Conservation (phyloP, 331 rosid genomes). For the Pyrus hybrid region DNA sequence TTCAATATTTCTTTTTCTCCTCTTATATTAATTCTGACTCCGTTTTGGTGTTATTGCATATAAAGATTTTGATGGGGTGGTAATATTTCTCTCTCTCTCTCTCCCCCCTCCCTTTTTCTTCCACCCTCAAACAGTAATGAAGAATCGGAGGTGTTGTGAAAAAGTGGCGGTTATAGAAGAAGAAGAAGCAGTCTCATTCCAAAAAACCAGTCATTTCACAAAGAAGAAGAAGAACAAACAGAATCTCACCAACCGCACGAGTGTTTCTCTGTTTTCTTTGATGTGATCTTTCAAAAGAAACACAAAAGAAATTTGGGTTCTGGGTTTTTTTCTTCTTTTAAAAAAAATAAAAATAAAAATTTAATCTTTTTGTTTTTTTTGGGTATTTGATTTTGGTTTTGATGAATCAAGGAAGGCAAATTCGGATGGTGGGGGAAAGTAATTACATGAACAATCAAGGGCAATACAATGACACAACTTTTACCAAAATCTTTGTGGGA, state of each 20-base stretch:
- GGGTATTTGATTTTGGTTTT: not conserved
- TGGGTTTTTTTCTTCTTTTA: not conserved
- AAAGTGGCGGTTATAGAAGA: constrained; percentile 32
- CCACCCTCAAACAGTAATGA: constrained; percentile 36
- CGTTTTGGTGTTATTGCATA: not conserved
- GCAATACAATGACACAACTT: constrained; percentile 71
- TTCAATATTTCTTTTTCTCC: constrained; percentile 1
- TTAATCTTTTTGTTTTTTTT: not conserved
- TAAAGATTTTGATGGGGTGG: constrained; percentile 17
- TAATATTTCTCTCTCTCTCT: constrained; percentile 3
- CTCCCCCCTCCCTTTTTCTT: not conserved
- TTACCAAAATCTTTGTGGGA: constrained; percentile 91
- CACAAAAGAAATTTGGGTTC: constrained; percentile 8
- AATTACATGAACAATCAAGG: constrained; percentile 15
- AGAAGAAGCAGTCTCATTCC: not conserved
- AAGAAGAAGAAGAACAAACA: constrained; percentile 1
- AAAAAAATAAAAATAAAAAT: not conserved
- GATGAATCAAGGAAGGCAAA: constrained; percentile 78
- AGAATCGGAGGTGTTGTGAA: constrained; percentile 61
- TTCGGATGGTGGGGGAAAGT: constrained; percentile 50
- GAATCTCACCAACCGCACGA: constrained; percentile 50
- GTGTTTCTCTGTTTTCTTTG: constrained; percentile 40
- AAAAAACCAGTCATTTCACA: constrained; percentile 1
- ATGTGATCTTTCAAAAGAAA: constrained; percentile 23
- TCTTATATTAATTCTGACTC: not conserved